Conservation (phyloP, 169 alveolate species). For the Cryptosporidium ubiquitum region DNA sequence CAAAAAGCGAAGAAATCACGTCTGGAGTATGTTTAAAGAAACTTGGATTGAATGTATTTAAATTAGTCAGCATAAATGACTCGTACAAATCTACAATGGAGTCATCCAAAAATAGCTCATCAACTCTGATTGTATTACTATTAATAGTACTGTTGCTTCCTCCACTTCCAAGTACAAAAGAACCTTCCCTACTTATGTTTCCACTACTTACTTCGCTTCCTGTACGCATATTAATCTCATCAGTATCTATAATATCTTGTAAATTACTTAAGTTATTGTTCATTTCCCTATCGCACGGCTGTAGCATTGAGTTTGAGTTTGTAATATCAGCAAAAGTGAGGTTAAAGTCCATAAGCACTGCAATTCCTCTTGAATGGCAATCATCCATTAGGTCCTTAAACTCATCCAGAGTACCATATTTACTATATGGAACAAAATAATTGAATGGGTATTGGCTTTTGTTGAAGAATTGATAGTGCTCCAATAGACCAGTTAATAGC, state of each 20-base stretch:
- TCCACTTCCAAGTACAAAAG: slow-evolving; percentile 1
- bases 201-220: background rate
- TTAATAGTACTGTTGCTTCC: background rate
- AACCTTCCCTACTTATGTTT: background rate
- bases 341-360: slow-evolving; percentile 43
- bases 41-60: slow-evolving; percentile 46
- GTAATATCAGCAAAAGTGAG: slow-evolving; percentile 59
- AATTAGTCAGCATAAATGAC: slow-evolving; percentile 54
- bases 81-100: slow-evolving; percentile 37
- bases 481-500: slow-evolving; percentile 60
- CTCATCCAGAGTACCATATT: slow-evolving; percentile 56
- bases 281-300: slow-evolving; percentile 51
- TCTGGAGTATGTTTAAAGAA: slow-evolving; percentile 64
- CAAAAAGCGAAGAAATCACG: slow-evolving; percentile 28
- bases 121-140: background rate
- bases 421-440: slow-evolving; percentile 42
- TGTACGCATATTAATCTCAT: background rate
- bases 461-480: slow-evolving; percentile 80
- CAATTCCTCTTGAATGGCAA: slow-evolving; percentile 54
- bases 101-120: slow-evolving; percentile 47
- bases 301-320: slow-evolving; percentile 44
- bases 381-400: slow-evolving; percentile 44
- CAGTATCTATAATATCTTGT: background rate
- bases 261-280: slow-evolving; percentile 35
- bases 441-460: slow-evolving; percentile 40